Base-by-base conservation (phyloP, 306 rosid genomes). In the Prinsepia uniflora region DNA sequence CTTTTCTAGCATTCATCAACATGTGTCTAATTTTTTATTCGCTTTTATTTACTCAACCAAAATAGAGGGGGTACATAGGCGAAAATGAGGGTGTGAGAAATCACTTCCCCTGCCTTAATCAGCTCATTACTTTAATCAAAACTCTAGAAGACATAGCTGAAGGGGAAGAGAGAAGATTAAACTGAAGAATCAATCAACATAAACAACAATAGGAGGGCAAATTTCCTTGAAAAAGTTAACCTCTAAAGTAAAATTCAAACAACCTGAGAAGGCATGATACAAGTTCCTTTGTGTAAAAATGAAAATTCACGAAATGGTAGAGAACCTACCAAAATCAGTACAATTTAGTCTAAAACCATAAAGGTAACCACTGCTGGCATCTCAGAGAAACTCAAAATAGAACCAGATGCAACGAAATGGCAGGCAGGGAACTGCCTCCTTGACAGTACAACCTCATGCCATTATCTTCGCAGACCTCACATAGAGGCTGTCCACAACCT, bases 391-490 rank as follows among this genome's bases (percentile, higher is more conserved):
- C 39, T 9, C 7, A 4, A 10, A 69, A 55, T 39, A 4, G 6
- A 40, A 68, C 39, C 46, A 65, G 59, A 47, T 6, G 56, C 56
- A 41, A 41, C 7, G 3, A 39, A 30, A 39, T 14, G 17, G 22
- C 18, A 34, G 42, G 58, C 58, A 34, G 20, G 11, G 65, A 59
- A 36, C 59, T 12, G 74, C 76, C 20, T 72, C 34, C 41, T 24
- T 41, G 15, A 19, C 18, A 63, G 52, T 9, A 52, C 45, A 41
- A 70, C 66, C 70, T 89, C 84, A 89, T 0, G 96, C 90, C 97
- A 90, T 87, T 68, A 93, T 90, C 88, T 93, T 93, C 40, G 98
- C 98, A 81, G 98, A 93, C 76, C 96, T 87, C 68, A 87, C 88
- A 56, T 88, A 93, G 63, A 90, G 96, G 84, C 96, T 93, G 71